Evolutionary conservation across 805 yeast species (phyloP), one percentile per base, ranked within the genome.

Genomic region (Nakazawaea ernobii): DNA sequence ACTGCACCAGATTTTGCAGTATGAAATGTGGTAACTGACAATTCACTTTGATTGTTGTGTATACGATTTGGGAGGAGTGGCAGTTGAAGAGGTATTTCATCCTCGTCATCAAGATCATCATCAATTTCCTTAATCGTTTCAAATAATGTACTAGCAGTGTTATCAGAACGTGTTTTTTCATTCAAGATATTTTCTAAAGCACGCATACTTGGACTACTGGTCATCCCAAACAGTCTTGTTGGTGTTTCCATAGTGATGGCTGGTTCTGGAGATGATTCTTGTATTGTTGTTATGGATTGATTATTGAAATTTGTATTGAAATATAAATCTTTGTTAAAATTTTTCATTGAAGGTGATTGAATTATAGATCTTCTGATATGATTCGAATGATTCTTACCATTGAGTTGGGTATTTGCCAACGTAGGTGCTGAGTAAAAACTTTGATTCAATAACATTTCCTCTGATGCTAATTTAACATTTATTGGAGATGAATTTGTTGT

Each of bases 141-240:
- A 32, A 55, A 61, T 37, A 50, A 59, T 11, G 46, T 33, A 4
- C 56, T 53, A 11, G 56, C 17, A 27, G 45, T 28, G 35, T 55
- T 42, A 27, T 51, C 50, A 8, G 53, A 28, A 24, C 20, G n/a
- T 13, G 58, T 53, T 44, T 64, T 65, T 29, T 53, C 52, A 30
- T 60, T 62, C 26, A 66, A 50, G 17, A 67, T 61, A 35, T 58
- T 62, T 41, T 61, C 63, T 32, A 67, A 49, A 4, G 66, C 65
- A 46, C 60, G 64, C 35, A 67, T 53, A 49, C 70, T 65, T 26
- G 71, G 71, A 50, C 70, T 65, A 33, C 58, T 61, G 1, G 60
- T 53, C 57, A 67, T 59, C 3, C 65, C 66, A 9, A 65, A 50
- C 32, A 52, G 53, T 26, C 40, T 51, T 8, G 68, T 65, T 20